Evolutionary conservation across 1,139 yeast genomes (phyloP).

Genomic region (Saccharomyces hybrid): DNA sequence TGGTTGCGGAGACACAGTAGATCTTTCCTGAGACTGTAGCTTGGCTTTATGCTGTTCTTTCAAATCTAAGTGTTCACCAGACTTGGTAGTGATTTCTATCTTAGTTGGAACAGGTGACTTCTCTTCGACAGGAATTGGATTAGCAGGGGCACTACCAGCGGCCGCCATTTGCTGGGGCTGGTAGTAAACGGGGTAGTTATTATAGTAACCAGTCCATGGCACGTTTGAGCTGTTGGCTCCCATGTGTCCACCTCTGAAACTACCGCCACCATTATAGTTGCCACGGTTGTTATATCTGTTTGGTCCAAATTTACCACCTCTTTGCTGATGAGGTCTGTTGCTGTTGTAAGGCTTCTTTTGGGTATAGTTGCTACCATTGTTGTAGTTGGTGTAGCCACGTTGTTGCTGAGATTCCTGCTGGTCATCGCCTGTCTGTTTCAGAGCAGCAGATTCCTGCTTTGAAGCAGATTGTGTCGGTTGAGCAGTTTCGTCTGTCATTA

Average conservation of each 20-base stretch:
- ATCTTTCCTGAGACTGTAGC: background rate
- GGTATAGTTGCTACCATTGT: background rate
- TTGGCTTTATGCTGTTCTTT: conserved; percentile 17
- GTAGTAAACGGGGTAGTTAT: background rate
- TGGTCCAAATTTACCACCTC: background rate
- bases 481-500: background rate
- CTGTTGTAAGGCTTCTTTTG: background rate
- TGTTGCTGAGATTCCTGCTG: background rate
- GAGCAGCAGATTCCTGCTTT: background rate
- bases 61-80: conserved; percentile 29
- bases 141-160: background rate
- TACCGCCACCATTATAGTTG: background rate
- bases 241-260: background rate
- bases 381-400: background rate
- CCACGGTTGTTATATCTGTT: background rate
- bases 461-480: background rate
- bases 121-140: background rate
- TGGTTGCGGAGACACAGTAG: background rate
- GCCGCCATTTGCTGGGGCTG: background rate
- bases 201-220: background rate
- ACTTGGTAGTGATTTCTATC: conserved; percentile 31
- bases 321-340: background rate
- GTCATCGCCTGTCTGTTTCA: background rate
- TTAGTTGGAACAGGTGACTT: conserved; percentile 17
- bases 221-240: background rate